Evolutionary conservation across 2,329 filamentous ascomycete genomes (phyloP), one percentile per base, ranked within the genome.

Genomic region (Niveomyces coronatus): DNA sequence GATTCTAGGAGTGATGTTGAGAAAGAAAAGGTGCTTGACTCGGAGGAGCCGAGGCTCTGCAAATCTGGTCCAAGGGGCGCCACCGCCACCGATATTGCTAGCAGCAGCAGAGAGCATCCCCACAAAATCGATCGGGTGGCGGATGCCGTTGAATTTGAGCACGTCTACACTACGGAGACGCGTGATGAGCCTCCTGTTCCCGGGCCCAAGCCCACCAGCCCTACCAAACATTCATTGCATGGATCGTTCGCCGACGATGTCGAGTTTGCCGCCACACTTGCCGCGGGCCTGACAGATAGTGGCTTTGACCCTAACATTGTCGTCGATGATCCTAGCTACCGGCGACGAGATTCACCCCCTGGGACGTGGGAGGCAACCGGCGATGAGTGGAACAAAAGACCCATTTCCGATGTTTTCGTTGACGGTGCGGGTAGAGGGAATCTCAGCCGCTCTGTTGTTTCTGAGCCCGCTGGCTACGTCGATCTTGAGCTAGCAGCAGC

Each of bases 251-350:
- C 63, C 2, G 71, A 79, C 40, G 82, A 85, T 47, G 60, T 81
- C 8, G 76, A 77, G 36, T 85, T 86, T 47, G 75, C 78, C 7
- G 82, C 81, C 19, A 76, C 73, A 3, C 59, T 85, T 32, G 79
- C 80, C 41, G 82, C 80, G 33, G 79, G 77, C 2, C 64, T 84
- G 34, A 62, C 79, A 51, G 71, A 76, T n/a, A 73, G 76, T 31
- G 82, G 82, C 0, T 85, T 86, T 45, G 71, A 84, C 49, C 74
- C 79, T 4, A 71, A 81, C 28, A 75, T 85, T 41, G 76, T 85
- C 31, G 79, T 82, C 24, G 65, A 83, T 31, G 70, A 85, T 47
- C 72, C 75, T 0, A 62, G 57, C 2, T 85, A 78, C 49, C 74
- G 74, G 45, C 69, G 67, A 35, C 75, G 80, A 19, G 70, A 75